Conservation (phyloP, 805 yeast species). For the Candida argentea region DNA sequence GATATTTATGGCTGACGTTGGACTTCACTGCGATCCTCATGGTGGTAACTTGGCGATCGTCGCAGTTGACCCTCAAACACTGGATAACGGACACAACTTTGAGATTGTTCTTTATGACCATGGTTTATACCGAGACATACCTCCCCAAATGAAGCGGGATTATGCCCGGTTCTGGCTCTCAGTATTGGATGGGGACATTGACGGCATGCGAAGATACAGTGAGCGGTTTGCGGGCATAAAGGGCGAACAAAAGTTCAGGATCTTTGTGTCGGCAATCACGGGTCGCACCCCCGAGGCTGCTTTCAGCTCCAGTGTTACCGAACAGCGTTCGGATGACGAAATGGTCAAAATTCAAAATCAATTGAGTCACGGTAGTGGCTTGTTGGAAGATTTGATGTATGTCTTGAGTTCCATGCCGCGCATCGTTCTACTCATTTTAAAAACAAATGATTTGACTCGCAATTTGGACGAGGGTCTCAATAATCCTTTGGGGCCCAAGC, state of each 20-base stretch:
- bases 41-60: constrained; percentile 92
- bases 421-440: constrained; percentile 73
- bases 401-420: constrained; percentile 74
- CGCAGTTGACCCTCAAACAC: constrained; percentile 9
- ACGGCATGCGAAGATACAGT: constrained; percentile 64
- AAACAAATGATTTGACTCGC: constrained; percentile 90
- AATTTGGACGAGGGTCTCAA: constrained; percentile 76
- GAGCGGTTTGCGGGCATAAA: constrained; percentile 66
- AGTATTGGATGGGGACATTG: constrained; percentile 58
- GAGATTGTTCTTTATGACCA: constrained; percentile 92
- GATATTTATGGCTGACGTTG: constrained; percentile 90
- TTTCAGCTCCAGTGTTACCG: constrained; percentile 46
- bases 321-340: constrained; percentile 51
- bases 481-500: constrained; percentile 76
- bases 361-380: constrained; percentile 45
- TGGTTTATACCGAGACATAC: constrained; percentile 83
- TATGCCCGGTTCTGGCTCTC: constrained; percentile 94
- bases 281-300: constrained; percentile 85
- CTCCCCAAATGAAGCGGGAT: constrained; percentile 63
- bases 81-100: constrained; percentile 53
- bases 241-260: constrained; percentile 63
- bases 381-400: constrained; percentile 68
- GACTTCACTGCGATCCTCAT: constrained; percentile 96
- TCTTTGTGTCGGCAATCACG: constrained; percentile 89
- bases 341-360: constrained; percentile 55